Base-by-base conservation (phyloP, 805 yeast species). In the Grigorovia transvaalensis region DNA sequence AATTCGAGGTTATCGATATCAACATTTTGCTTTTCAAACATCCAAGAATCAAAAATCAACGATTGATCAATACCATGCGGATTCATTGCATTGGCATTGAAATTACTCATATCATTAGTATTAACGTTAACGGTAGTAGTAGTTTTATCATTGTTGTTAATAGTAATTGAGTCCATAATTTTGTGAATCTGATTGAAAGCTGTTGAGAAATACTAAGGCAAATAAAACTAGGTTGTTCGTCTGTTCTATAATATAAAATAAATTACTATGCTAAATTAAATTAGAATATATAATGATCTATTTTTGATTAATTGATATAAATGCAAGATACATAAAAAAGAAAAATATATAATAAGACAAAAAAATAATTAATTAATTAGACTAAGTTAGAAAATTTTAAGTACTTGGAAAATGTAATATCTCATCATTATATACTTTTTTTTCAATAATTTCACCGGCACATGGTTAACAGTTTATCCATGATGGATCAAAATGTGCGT, bases 31-130 rank as follows among this genome's bases (percentile, higher is more conserved):
- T 42, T 49, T 40, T 54, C 52, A 33, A 56, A 52, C 59, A 57
- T 53, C 61, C 62, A 58, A 19, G 30, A 44, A 35, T 50, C 44
- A 19, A 45, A 50, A 29, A 18, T 17, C 19, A 27, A n/a, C 17
- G 30, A 44, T 44, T 23, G 46, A 15, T 53, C 53, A 17, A 53
- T 57, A 18, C 53, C 52, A 18, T 47, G 17, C 17, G 42, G 20
- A 40, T 18, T 38, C 17, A 38, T 15, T 38, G 17, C n/a, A 15
- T 38, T 38, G 15, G 38, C 38, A 33, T 33, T 38, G 15, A 13
- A 9, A 33, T 33, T 33, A 33, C 15, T 33, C 38, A 33, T 33
- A 5, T 33, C 38, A 33, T 33, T 33, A 33, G 38, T 33, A 33
- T 33, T 33, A 33, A 33, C 38, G 9, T 33, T 33, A 33, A 33